Conservation (phyloP, 495 filamentous ascomycete species). For the Hyaloscypha finlandica region DNA sequence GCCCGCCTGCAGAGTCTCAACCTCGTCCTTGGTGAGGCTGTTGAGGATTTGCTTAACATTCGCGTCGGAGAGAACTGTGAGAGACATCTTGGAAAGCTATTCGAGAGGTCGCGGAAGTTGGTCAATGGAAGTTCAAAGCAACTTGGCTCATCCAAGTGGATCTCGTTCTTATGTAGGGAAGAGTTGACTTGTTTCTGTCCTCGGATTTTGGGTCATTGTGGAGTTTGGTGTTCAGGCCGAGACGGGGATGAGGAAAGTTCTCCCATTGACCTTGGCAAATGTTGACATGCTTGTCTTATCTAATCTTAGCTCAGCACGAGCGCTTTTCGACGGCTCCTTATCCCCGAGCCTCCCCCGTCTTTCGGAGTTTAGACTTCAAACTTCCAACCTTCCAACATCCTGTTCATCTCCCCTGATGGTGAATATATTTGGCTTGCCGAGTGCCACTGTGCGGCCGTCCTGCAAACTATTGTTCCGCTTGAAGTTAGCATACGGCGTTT, state of each 20-base stretch:
- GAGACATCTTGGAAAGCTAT: conserved; percentile 22
- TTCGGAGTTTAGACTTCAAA: background rate
- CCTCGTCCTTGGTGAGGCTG: conserved; percentile 67
- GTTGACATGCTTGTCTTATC: background rate
- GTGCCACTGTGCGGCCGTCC: too few relatives aligned
- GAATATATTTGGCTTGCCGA: too few relatives aligned
- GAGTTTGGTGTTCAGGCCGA: background rate
- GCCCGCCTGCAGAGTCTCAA: conserved; percentile 62
- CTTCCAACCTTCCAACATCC: background rate
- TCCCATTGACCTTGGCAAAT: background rate
- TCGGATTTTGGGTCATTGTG: conserved; percentile 1
- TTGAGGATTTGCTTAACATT: conserved; percentile 72
- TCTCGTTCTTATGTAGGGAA: background rate
- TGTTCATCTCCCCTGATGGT: too few relatives aligned
- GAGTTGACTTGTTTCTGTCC: background rate
- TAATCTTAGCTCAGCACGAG: conserved; percentile 1
- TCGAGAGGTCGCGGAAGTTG: background rate
- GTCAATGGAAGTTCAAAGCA: background rate
- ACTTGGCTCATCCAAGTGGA: background rate
- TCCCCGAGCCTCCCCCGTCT: too few relatives aligned
- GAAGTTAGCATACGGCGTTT: too few relatives aligned
- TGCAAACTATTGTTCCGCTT: too few relatives aligned
- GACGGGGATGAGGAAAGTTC: background rate
- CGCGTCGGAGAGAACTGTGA: conserved; percentile 64
- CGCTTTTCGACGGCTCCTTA: background rate